Conservation (phyloP, 805 yeast genomes). For the Cyberlindnera suaveolens region DNA sequence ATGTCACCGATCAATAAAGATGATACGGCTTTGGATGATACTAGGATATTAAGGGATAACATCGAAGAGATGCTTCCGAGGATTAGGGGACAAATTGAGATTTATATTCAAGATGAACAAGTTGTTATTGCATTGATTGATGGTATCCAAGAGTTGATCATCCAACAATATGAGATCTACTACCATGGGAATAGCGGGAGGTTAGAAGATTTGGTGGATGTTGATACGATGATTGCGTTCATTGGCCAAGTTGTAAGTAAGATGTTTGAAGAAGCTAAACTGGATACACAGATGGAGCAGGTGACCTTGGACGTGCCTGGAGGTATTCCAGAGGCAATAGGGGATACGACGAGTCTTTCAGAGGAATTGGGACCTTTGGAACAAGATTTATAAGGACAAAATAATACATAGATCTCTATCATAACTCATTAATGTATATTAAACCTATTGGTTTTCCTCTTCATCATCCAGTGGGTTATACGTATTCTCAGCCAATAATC, state of each 20-base stretch:
- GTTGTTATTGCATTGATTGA: conserved; percentile 49
- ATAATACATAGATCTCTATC: no score
- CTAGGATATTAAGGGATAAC: conserved; percentile 39
- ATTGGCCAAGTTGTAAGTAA: conserved; percentile 31
- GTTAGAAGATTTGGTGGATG: conserved; percentile 39
- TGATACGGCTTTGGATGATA: conserved; percentile 26
- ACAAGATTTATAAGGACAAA: no score
- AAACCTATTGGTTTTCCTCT: conserved; percentile 22
- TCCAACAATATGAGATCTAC: conserved; percentile 51
- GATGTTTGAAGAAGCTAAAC: conserved; percentile 24
- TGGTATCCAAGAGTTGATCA: conserved; percentile 57
- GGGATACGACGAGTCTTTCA: no score
- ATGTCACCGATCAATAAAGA: conserved; percentile 36
- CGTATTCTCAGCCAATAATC: conserved; percentile 72
- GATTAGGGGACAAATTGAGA: conserved; percentile 42
- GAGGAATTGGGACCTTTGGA: neutral
- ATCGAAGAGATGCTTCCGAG: conserved; percentile 52
- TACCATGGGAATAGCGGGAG: conserved; percentile 25
- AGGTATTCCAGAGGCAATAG: no score
- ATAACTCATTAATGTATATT: no score
- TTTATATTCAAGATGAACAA: conserved; percentile 51
- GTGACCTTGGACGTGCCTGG: neutral
- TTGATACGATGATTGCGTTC: conserved; percentile 52
- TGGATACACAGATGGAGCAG: neutral
- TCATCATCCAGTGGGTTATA: conserved; percentile 81